Conservation (phyloP, 257 asterid species). For the Coffea eugenioides region DNA sequence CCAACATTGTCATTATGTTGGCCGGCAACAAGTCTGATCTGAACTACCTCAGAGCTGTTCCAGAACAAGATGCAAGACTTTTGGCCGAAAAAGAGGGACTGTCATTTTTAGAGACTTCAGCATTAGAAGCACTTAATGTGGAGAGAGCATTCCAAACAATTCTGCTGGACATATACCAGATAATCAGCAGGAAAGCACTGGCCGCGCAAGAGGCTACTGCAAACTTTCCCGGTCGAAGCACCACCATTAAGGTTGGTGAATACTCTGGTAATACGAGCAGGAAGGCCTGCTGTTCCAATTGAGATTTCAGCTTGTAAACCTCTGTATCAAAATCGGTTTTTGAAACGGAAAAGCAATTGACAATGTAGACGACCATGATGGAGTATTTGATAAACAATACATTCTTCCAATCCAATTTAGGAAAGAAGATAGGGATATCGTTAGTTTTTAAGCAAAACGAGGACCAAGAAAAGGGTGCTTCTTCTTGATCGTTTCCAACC, state of each 20-base stretch:
- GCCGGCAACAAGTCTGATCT: slow-evolving; percentile 47
- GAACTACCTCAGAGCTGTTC: slow-evolving; percentile 38
- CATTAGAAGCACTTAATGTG: slow-evolving; percentile 42
- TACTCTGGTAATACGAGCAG: slow-evolving; percentile 22
- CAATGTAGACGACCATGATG: neutral
- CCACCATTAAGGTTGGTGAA: slow-evolving; percentile 42
- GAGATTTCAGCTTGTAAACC: neutral
- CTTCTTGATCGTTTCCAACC: neutral
- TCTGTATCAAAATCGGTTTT: too few species aligned
- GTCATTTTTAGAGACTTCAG: slow-evolving; percentile 44
- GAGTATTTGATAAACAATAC: too few species aligned
- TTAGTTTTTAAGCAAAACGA: neutral
- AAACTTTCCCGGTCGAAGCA: slow-evolving; percentile 40
- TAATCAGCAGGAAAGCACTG: slow-evolving; percentile 41
- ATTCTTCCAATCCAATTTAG: neutral
- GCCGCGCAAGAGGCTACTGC: slow-evolving; percentile 48
- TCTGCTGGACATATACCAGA: slow-evolving; percentile 43
- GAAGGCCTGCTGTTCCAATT: slow-evolving; percentile 37
- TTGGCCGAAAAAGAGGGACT: slow-evolving; percentile 54
- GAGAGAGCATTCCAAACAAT: slow-evolving; percentile 49
- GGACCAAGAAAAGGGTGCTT: too few species aligned
- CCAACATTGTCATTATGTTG: slow-evolving; percentile 52
- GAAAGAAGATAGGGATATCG: neutral
- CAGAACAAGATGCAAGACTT: slow-evolving; percentile 39
- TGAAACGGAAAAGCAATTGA: neutral